Conservation (phyloP, 768 basidiomycete genomes). For the Russula brevipes region DNA sequence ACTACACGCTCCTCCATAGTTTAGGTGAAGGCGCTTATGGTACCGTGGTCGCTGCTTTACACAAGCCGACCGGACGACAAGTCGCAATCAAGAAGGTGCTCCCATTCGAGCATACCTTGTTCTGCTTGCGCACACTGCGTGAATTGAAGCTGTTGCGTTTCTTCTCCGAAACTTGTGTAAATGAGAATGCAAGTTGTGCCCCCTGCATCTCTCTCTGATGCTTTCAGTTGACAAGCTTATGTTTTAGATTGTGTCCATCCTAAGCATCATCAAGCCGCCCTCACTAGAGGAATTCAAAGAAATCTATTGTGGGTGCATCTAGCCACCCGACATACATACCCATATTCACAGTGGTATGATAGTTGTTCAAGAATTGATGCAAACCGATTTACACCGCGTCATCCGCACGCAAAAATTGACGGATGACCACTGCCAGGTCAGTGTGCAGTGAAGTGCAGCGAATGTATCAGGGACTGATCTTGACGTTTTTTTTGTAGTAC, state of each 20-base stretch:
- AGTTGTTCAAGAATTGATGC: slow-evolving; percentile 87
- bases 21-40: slow-evolving; percentile 89
- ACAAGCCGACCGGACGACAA: slow-evolving; percentile 72
- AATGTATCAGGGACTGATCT: background rate
- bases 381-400: slow-evolving; percentile 86
- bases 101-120: slow-evolving; percentile 91
- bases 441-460: slow-evolving; percentile 11
- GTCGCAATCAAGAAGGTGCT: slow-evolving; percentile 96
- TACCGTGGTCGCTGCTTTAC: slow-evolving; percentile 82
- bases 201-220: slow-evolving; percentile 11
- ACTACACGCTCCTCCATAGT: slow-evolving; percentile 67
- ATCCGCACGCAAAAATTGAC: slow-evolving; percentile 86
- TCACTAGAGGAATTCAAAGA: slow-evolving; percentile 76
- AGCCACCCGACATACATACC: background rate
- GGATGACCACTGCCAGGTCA: slow-evolving; percentile 82
- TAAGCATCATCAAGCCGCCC: slow-evolving; percentile 84
- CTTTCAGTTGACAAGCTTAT: background rate
- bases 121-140: slow-evolving; percentile 82
- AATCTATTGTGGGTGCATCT: slow-evolving; percentile 60
- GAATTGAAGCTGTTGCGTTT: slow-evolving; percentile 89
- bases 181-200: slow-evolving; percentile 59
- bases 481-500: slow-evolving; percentile 43
- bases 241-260: slow-evolving; percentile 78
- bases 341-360: slow-evolving; percentile 13
- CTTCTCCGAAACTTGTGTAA: slow-evolving; percentile 73